A percentile compares a stretch with the other conserved stretches of the same genome.
phyloP scores from a whole-genome alignment of 1,139 yeast genomes.

The Pichia sp. region DNA sequence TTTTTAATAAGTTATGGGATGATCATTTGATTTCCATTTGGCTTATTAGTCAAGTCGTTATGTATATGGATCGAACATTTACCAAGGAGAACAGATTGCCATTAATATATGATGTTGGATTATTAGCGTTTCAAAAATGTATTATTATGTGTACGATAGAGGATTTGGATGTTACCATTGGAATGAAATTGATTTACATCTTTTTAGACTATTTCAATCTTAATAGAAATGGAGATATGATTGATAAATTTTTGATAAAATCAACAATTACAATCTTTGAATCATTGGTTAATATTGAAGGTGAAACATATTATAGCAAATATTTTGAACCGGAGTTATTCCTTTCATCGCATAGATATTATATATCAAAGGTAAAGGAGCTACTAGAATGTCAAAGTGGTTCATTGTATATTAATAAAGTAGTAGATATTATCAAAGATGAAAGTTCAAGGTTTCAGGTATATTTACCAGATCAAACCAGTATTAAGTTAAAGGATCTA shows the following conservation, averaged over 20 bases:
- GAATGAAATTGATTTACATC: slow-evolving; percentile 42
- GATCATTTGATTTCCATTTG: slow-evolving; percentile 72
- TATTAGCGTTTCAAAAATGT: slow-evolving; percentile 35
- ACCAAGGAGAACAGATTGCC: slow-evolving; percentile 67
- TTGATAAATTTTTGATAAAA: slow-evolving; percentile 57
- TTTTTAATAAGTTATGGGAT: slow-evolving; percentile 57
- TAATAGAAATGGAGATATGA: slow-evolving; percentile 49
- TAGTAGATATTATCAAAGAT: slow-evolving; percentile 48
- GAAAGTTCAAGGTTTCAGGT: slow-evolving; percentile 52
- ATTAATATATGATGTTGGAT: slow-evolving; percentile 68
- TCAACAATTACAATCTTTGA: slow-evolving; percentile 70
- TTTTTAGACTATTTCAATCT: slow-evolving; percentile 53
- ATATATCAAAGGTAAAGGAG: slow-evolving; percentile 42
- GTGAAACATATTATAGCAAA: slow-evolving; percentile 54
- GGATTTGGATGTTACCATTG: slow-evolving; percentile 42
- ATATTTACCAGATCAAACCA: slow-evolving; percentile 50
- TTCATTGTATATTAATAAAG: slow-evolving; percentile 48
- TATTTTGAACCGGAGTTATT: slow-evolving; percentile 65
- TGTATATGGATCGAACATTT: slow-evolving; percentile 82
- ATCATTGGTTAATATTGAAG: slow-evolving; percentile 39
- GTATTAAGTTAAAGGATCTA: slow-evolving; percentile 47
- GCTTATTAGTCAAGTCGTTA: slow-evolving; percentile 76
- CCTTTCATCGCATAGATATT: slow-evolving; percentile 51
- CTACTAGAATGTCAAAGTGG: slow-evolving; percentile 36
- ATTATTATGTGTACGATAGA: slow-evolving; percentile 32